Conservation (phyloP, 768 basidiomycete genomes). For the Botryobasidium botryosum region DNA sequence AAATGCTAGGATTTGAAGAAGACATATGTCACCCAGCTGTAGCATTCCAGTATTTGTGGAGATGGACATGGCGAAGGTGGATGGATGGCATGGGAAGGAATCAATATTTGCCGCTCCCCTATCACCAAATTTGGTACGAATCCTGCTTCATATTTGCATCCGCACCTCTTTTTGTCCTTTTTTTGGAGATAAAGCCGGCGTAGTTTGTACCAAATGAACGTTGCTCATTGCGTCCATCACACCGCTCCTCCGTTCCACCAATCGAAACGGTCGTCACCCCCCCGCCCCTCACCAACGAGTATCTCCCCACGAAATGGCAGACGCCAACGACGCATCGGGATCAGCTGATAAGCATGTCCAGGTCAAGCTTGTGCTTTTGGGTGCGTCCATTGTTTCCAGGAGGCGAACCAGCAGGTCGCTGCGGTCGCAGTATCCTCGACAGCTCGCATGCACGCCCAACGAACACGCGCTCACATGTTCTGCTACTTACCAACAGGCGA, state of each 20-base stretch:
- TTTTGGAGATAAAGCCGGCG: too few species aligned
- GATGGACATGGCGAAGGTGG: too few species aligned
- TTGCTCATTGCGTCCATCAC: not conserved
- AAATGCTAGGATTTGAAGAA: too few species aligned
- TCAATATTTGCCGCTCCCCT: too few species aligned
- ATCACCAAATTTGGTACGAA: too few species aligned
- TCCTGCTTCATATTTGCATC: too few species aligned
- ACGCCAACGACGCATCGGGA: constrained; percentile 41
- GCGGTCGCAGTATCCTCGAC: not conserved
- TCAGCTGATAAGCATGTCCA: constrained; percentile 81
- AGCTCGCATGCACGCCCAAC: not conserved
- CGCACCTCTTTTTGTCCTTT: too few species aligned
- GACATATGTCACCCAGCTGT: too few species aligned
- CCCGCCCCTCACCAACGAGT: not conserved
- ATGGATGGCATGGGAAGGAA: too few species aligned
- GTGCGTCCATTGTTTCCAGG: constrained; percentile 33
- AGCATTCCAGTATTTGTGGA: too few species aligned
- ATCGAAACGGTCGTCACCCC: not conserved
- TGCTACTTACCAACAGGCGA: constrained; percentile 43
- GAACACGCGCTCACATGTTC: not conserved
- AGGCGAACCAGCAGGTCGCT: too few species aligned
- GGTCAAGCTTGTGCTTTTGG: constrained; percentile 93
- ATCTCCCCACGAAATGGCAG: constrained; percentile 39
- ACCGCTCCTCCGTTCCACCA: not conserved
- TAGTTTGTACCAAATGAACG: not conserved